Conservation (phyloP, 192 early-diverging fungal species). For the Phycomyces nitens region DNA sequence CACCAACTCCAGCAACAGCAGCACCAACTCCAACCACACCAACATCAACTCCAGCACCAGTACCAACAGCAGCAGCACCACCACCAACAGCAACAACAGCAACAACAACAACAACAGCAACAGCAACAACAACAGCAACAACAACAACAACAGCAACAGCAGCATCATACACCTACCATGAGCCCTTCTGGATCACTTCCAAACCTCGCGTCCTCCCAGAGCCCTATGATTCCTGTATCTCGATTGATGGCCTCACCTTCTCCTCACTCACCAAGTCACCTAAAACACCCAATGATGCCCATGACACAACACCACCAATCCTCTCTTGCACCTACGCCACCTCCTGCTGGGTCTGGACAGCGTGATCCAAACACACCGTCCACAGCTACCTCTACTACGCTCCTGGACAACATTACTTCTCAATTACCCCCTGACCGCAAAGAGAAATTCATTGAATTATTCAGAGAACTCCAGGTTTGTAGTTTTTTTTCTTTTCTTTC, state of each 20-base stretch:
- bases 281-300: neutral
- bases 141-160: too few relatives aligned
- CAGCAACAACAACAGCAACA: conserved; percentile 6
- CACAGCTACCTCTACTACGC: conserved; percentile 9
- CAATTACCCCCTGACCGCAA: conserved; percentile 20
- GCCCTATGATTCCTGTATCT: too few relatives aligned
- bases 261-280: neutral
- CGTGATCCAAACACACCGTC: neutral
- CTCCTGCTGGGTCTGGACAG: too few relatives aligned
- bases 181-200: too few relatives aligned
- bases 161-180: too few relatives aligned
- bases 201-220: too few relatives aligned
- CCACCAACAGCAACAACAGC: neutral
- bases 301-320: neutral
- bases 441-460: conserved; percentile 23
- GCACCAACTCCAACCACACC: neutral
- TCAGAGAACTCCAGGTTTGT: conserved; percentile 25
- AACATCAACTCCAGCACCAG: neutral
- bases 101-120: neutral
- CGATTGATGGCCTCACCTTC: neutral
- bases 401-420: conserved; percentile 27
- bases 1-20: neutral
- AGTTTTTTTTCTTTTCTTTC: neutral
- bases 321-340: too few relatives aligned
- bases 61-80: neutral